A percentile compares a stretch with the other conserved stretches of the same genome.
Evolutionary conservation across 2,329 filamentous ascomycete genomes (phyloP).

Genomic region (Scolecobasidium constrictum): DNA sequence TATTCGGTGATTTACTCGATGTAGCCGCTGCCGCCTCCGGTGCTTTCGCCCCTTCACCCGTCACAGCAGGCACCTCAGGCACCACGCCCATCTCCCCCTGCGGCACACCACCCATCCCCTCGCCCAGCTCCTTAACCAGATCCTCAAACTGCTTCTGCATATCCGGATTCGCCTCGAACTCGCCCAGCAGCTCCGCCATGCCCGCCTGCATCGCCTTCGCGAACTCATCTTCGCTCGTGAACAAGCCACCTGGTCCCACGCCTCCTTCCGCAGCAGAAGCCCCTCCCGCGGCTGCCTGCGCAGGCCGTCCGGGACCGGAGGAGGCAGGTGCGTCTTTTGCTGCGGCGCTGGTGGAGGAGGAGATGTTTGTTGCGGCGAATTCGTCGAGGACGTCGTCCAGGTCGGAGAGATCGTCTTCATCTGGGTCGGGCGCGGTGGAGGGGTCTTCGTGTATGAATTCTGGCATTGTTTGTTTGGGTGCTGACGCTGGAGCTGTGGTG

Average conservation of each 20-base stretch:
- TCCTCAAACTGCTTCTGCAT: constrained; percentile 71
- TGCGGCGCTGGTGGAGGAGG: too few species aligned
- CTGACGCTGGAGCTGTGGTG: background rate
- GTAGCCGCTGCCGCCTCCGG: constrained; percentile 10
- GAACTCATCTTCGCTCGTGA: constrained; percentile 58
- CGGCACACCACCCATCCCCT: constrained; percentile 32
- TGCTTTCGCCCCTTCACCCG: constrained; percentile 16
- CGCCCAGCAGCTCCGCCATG: constrained; percentile 74
- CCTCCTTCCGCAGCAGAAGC: constrained; percentile 23
- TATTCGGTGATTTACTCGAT: background rate
- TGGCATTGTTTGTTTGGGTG: background rate
- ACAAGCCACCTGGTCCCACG: constrained; percentile 9
- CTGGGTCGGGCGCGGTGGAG: constrained; percentile 62
- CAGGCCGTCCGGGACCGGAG: constrained; percentile 13
- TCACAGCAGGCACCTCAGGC: constrained; percentile 20
- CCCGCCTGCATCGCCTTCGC: constrained; percentile 77
- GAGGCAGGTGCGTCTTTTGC: constrained; percentile 17
- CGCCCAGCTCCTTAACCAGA: constrained; percentile 62
- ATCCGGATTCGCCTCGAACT: constrained; percentile 50
- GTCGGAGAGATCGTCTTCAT: constrained; percentile 86
- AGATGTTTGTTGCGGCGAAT: constrained; percentile 58
- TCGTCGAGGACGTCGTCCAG: constrained; percentile 92
- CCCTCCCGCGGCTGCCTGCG: constrained; percentile 22
- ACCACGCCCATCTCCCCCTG: constrained; percentile 14
- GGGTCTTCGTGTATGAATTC: background rate